Evolutionary conservation across 345 rosid species (phyloP).

Genomic region (Rhodomyrtus tomentosa): DNA sequence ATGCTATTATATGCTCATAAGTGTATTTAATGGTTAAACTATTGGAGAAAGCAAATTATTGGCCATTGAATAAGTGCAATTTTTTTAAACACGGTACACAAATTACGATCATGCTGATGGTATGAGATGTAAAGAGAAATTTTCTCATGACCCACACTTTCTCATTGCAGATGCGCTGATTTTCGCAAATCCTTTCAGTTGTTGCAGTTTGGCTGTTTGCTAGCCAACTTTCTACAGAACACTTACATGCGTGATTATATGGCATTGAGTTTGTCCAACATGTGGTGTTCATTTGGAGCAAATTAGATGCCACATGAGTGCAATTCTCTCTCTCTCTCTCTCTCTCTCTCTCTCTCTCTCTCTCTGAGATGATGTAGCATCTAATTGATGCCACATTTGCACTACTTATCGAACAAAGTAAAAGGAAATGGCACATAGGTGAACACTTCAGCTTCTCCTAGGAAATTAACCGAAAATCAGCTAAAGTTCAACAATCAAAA

Average conservation of each 20-base stretch:
- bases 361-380: background rate
- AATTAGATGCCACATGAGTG: background rate
- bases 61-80: background rate
- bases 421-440: no score
- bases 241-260: background rate
- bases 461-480: no score
- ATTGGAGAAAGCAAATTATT: background rate
- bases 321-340: background rate
- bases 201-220: background rate
- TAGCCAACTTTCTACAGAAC: no score
- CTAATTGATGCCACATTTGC: no score
- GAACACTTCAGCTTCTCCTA: no score
- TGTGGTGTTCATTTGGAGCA: background rate
- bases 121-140: background rate
- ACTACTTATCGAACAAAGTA: no score
- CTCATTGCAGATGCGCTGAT: background rate
- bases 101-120: background rate
- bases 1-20: background rate
- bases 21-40: background rate
- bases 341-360: background rate
- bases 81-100: background rate
- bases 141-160: background rate
- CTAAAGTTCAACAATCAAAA: no score
- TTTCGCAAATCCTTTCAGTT: background rate
- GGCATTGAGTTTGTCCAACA: background rate